Evolutionary conservation across 352 stramenopile species (phyloP), one percentile per base, ranked within the genome.

Genomic region (Globisporangium irregulare): DNA sequence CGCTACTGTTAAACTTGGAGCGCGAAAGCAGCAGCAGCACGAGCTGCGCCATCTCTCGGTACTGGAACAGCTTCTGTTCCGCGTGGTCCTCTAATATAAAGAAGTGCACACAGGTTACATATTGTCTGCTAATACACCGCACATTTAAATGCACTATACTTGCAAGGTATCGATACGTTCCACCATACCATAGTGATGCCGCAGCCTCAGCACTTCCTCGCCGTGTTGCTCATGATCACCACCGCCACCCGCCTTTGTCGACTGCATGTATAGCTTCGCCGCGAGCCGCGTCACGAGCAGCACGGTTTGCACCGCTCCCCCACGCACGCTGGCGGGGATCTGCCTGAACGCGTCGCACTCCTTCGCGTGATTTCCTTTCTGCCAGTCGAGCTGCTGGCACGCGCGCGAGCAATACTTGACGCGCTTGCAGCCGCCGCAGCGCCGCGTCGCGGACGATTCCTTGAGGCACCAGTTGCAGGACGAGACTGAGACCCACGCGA

Each of bases 331-430:
- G 14, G 32, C 24, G 25, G 80, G 79, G 53, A 87, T 74, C 20
- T 64, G 65, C 57, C 66, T 68, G 79, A 78, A 92, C 8, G 77
- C 72, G 2, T 46, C 69, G 68, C 84, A 92, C 64, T 94, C 84
- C 18, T 61, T 71, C 4, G 67, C 73, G 65, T 94, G 84, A 36
- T 57, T 59, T 4, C 77, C 72, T 9, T 51, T 53, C 5, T 64
- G 27, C 86, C 84, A 94, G 62, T 92, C 86, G 27, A 34, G 66
- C 53, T 84, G 79, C 68, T 92, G 86, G 69, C 86, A 94, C 14
- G n/a, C 27, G 27, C 82, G 81, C 34, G 76, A 86, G 70, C 86
- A 94, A 59, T 92, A 94, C 38, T 78, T 74, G 73, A 81, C 72
- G 48, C 71, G 72, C n/a, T 77, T 75, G 61, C 84, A 94, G 50